Evolutionary conservation across 164 flowering plant genomes (phyloP).

Genomic region (Malania oleifera): DNA sequence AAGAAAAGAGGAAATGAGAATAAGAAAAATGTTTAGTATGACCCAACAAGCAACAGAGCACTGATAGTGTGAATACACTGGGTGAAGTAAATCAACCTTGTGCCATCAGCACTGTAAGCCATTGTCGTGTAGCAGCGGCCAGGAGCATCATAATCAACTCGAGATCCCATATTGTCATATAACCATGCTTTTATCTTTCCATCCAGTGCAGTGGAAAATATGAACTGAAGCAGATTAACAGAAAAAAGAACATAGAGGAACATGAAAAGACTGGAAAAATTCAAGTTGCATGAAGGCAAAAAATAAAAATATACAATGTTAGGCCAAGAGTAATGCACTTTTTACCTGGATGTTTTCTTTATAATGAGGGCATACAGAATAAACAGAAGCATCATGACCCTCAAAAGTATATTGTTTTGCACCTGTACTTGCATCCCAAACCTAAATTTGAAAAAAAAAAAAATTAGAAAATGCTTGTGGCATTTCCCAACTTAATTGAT

Average conservation of each 20-base stretch:
- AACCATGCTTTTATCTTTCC: constrained; percentile 95
- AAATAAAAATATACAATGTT: background rate
- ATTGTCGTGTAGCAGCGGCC: constrained; percentile 91
- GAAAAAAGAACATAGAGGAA: constrained; percentile 12
- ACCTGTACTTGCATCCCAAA: constrained; percentile 81
- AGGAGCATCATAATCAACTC: constrained; percentile 91
- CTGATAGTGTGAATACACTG: background rate
- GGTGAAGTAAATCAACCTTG: constrained; percentile 44
- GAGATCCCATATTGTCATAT: constrained; percentile 79
- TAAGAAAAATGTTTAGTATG: too few species aligned
- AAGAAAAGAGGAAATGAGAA: background rate
- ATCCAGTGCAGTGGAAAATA: constrained; percentile 85
- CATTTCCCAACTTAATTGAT: background rate
- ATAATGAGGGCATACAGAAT: constrained; percentile 85
- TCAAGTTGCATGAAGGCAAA: background rate
- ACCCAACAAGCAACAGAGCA: background rate
- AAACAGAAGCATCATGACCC: constrained; percentile 90
- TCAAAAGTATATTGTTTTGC: constrained; percentile 68
- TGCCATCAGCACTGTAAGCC: constrained; percentile 89
- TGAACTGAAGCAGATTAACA: constrained; percentile 46
- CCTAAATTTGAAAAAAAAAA: constrained; percentile 29
- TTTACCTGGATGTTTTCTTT: constrained; percentile 82
- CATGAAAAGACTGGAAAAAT: background rate
- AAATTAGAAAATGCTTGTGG: constrained; percentile 3
- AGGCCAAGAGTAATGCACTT: background rate